Base-by-base conservation (phyloP, 805 yeast genomes). In the Lachancea sp. region DNA sequence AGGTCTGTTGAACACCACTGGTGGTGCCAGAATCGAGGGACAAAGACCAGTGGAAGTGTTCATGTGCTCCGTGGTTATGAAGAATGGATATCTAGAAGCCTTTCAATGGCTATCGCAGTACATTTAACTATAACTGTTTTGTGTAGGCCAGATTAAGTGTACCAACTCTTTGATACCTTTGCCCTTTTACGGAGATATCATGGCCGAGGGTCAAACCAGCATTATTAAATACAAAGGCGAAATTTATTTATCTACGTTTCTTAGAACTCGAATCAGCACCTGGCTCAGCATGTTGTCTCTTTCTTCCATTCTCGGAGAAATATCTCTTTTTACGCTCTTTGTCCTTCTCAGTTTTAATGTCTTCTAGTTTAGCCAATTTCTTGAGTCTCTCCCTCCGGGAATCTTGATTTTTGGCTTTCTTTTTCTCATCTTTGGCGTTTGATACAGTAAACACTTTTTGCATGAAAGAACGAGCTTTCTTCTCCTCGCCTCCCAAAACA, bases 51-150 rank as follows among this genome's bases (percentile, higher is more conserved):
- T 90, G 43, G 99, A 92, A 70, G 78, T 92, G 34, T 92, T 78
- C 67, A 92, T 92, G 97, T 90, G 96, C 68, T 87, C 96, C 20
- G 95, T 92, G 50, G 96, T 89, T 42, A 84, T 89, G 96, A 86
- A 97, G 76, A 89, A 86, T 67, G 99, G 98, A 56, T 92, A 92
- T 67, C 95, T 95, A 46, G 97, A 92, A 56, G 98, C 95, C 48
- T 88, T 92, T 77, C 84, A 87, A 75, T 92, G 97, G 97, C 78
- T 92, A 60, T 87, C 96, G 47, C 95, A 92, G 70, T 90, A 84
- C 68, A 90, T 90, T 56, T 90, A 75, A 13, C 12, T 12, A 16
- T 22, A 11, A 8, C 13, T 26, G 12, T 8, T 8, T 6, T 18
- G 21, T 17, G 22, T 30, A 5, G 11, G 29, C 15, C 13, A 12